Conservation (phyloP, 495 filamentous ascomycete genomes). For the Parachaetomium inaequale region DNA sequence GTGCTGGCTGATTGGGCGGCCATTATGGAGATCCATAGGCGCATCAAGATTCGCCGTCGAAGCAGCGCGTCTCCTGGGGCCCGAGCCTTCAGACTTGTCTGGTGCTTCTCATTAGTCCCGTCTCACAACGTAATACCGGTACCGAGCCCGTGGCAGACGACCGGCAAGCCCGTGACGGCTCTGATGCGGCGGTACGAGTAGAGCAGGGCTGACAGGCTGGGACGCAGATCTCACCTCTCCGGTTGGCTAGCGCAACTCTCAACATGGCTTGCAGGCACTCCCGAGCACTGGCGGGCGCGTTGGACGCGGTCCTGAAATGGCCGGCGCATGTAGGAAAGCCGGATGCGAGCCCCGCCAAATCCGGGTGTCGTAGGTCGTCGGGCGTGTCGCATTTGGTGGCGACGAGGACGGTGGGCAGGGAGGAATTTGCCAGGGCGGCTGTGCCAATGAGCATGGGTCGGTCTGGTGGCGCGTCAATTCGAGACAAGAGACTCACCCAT, state of each 20-base stretch:
- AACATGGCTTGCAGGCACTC: constrained; percentile 76
- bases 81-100: constrained; percentile 30
- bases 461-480: not conserved
- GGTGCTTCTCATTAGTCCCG: constrained; percentile 24
- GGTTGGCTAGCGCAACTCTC: constrained; percentile 59
- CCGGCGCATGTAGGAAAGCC: constrained; percentile 60
- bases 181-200: not conserved
- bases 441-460: constrained; percentile 22
- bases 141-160: not conserved
- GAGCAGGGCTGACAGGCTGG: not conserved
- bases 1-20: constrained; percentile 50
- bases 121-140: constrained; percentile 4
- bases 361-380: constrained; percentile 54
- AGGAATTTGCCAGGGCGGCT: constrained; percentile 67
- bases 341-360: constrained; percentile 58
- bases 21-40: constrained; percentile 39
- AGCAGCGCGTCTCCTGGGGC: constrained; percentile 42
- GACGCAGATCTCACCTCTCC: constrained; percentile 57
- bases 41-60: constrained; percentile 53
- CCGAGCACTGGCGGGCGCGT: constrained; percentile 68
- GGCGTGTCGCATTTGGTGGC: constrained; percentile 81
- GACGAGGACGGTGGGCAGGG: constrained; percentile 70
- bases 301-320: constrained; percentile 67
- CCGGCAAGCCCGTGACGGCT: not conserved
- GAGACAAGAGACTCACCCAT: constrained; percentile 59